Evolutionary conservation across 768 basidiomycete species (phyloP), one percentile per base, ranked within the genome.

Genomic region (Tylopilus intermedius): DNA sequence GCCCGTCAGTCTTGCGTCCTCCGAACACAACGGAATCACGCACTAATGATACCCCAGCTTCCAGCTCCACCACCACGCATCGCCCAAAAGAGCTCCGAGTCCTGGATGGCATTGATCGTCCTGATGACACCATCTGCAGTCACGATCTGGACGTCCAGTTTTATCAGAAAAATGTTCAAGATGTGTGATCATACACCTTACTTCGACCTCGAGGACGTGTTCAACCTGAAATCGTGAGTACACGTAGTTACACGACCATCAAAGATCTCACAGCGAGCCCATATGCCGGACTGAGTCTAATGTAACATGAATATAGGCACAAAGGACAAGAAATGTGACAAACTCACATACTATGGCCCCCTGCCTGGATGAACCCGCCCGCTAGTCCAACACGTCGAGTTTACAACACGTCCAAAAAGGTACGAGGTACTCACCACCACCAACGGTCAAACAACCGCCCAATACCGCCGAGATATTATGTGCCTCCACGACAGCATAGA

Each of bases 1-100:
- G 24, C 24, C 24, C 24, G 24, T 24, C 24, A 24, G 24, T 24
- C 24, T 24, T 1, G 24, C 24, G 24, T 24, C 24, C 5, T 24
- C 24, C 2, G 24, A 24, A 24, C 24, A 24, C 24, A 24, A 24
- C 24, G 5, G 32, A 41, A 3, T 5, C 11, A 62, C 61, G 2
- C 22, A 62, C 61, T 71, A 22, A 79, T 67, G 40, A 80, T 69
- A 22, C 76, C 79, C 56, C 67, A 80, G 9, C 72, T 79, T 13
- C 77, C 74, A 1, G 76, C 78, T 4, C 79, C 79, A 4, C 74
- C 77, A 0, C 79, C 79, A 38, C 80, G 69, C 22, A 81, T 57
- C 0, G 80, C 81, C 75, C 77, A 81, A 62, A 78, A 81, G 0
- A 82, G 67, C 47, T 80, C 76, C 7, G 67, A 14, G 57, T 79